Conservation (phyloP, 176 grass and related monocot species). For the bread wheat (Triticum aestivum) region DNA sequence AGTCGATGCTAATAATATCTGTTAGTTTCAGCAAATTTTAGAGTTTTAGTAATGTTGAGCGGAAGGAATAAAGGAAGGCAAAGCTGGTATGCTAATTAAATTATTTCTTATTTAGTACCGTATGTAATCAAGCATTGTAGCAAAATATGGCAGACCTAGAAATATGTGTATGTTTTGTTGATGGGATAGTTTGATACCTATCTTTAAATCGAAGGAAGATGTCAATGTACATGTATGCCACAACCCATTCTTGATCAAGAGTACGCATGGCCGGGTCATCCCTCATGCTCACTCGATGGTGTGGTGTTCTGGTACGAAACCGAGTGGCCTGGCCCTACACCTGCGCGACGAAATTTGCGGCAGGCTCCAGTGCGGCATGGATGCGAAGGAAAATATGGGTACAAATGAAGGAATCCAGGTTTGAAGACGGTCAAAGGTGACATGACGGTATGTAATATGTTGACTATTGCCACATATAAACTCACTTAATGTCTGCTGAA, state of each 20-base stretch:
- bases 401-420: constrained; percentile 45
- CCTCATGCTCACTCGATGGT: not conserved
- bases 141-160: not conserved
- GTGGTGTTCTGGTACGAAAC: not conserved
- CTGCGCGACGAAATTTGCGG: not conserved
- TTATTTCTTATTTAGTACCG: not conserved
- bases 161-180: not conserved
- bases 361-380: not conserved
- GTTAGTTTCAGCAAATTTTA: not conserved
- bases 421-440: constrained; percentile 46
- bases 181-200: not conserved
- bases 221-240: not conserved
- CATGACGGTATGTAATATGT: constrained; percentile 36
- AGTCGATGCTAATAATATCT: not conserved
- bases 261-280: not conserved
- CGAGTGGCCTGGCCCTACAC: not conserved
- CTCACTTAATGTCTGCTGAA: constrained; percentile 11
- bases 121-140: not conserved
- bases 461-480: constrained; percentile 14
- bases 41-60: not conserved
- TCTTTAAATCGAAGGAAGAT: not conserved
- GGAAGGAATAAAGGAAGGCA: not conserved
- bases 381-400: constrained; percentile 50
- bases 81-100: not conserved
- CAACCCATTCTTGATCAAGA: not conserved